A percentile compares a stretch with the other conserved stretches of the same genome.
phyloP scores from a whole-genome alignment of 805 yeast species.

The Yamadazyma scolyti region DNA sequence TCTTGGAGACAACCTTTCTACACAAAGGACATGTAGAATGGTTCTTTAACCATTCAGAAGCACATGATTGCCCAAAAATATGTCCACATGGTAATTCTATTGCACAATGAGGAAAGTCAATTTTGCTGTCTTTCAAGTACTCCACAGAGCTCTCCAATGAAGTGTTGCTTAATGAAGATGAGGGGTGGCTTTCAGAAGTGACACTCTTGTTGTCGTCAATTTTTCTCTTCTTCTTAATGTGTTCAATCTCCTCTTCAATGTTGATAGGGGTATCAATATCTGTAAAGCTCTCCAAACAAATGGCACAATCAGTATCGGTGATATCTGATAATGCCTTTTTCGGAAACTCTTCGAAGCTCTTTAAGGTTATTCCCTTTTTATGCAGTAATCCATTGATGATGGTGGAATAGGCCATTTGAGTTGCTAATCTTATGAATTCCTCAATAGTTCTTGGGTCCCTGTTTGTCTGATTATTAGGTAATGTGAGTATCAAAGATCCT shows the following conservation, averaged over 20 bases:
- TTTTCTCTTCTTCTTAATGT: slow-evolving; percentile 6
- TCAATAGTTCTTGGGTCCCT: slow-evolving; percentile 59
- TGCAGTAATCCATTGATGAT: slow-evolving; percentile 45
- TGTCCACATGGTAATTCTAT: slow-evolving; percentile 82
- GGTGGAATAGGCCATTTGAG: slow-evolving; percentile 65
- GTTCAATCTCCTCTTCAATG: not conserved
- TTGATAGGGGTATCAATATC: slow-evolving; percentile 1
- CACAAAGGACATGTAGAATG: slow-evolving; percentile 86
- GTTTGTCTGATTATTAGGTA: slow-evolving; percentile 62
- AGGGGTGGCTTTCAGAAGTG: slow-evolving; percentile 1
- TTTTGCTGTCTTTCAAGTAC: slow-evolving; percentile 14
- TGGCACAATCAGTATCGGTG: slow-evolving; percentile 46
- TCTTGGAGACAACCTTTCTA: slow-evolving; percentile 40
- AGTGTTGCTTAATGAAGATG: not conserved
- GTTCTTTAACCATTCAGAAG: slow-evolving; percentile 75
- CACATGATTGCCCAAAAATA: slow-evolving; percentile 80
- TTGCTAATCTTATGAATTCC: slow-evolving; percentile 61
- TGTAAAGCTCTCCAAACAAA: slow-evolving; percentile 52
- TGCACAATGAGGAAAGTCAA: slow-evolving; percentile 52
- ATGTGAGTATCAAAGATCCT: slow-evolving; percentile 59
- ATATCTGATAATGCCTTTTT: slow-evolving; percentile 18
- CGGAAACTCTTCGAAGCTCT: slow-evolving; percentile 51
- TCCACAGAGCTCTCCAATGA: not conserved
- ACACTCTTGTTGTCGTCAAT: not conserved
- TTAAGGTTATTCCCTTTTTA: slow-evolving; percentile 50